Evolutionary conservation across 148 eudicot genomes (phyloP).

Genomic region (Rhododendron griersonianum): DNA sequence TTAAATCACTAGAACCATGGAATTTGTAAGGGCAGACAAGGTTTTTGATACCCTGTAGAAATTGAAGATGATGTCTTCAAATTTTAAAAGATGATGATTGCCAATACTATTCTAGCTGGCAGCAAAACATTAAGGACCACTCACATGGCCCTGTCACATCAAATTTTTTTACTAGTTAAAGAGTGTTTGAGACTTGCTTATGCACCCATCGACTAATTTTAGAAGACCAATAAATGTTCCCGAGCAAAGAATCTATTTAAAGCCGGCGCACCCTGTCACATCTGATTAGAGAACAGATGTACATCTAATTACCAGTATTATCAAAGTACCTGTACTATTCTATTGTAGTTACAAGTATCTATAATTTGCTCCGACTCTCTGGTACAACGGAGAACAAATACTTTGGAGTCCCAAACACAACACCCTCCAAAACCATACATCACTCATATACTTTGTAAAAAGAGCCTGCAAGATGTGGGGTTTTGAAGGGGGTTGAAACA

Average conservation of each 20-base stretch:
- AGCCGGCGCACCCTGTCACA: neutral
- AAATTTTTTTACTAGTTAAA: neutral
- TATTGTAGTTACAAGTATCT: neutral
- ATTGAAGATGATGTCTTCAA: neutral
- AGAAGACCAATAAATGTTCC: neutral
- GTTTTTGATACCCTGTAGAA: neutral
- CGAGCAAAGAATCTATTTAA: neutral
- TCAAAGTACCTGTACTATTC: neutral
- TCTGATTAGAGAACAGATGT: neutral
- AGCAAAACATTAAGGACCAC: neutral
- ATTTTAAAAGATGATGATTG: neutral
- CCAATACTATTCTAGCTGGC: neutral
- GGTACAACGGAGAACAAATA: neutral
- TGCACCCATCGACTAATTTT: neutral
- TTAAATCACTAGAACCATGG: neutral
- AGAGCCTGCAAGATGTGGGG: neutral
- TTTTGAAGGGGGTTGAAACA: neutral
- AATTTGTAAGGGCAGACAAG: neutral
- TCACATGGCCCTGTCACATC: neutral
- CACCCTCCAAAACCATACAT: no score
- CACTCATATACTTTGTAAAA: neutral
- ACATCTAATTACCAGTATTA: neutral
- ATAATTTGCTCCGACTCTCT: neutral
- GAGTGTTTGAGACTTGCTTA: neutral
- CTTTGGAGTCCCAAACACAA: no score